These are phyloP conservation scores for Thalia dealbata DNA, from an alignment of 176 grass and related monocot genomes.

Conservation along the genomic window DNA sequence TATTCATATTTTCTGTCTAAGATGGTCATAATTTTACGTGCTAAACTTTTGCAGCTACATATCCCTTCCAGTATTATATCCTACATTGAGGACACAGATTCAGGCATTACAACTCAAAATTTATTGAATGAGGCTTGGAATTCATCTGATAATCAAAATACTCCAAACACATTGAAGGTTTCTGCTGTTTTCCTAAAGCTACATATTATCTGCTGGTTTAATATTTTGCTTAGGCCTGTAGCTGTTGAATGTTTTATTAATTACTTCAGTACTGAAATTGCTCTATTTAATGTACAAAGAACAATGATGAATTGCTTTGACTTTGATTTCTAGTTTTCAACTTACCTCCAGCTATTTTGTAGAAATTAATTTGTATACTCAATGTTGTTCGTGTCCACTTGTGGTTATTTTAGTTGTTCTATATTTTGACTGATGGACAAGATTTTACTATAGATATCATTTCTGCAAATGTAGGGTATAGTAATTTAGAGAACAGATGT, in stretches of 20 bases:
- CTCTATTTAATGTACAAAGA: too few species aligned
- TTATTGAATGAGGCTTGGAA: constrained; percentile 73
- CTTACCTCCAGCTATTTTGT: too few species aligned
- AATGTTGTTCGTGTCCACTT: too few species aligned
- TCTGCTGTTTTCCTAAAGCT: not conserved
- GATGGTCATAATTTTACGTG: not conserved
- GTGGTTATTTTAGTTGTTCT: too few species aligned
- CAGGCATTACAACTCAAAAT: constrained; percentile 85
- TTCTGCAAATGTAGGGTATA: too few species aligned
- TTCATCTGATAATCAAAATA: constrained; percentile 52
- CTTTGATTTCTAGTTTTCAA: too few species aligned
- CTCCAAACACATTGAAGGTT: constrained; percentile 56
- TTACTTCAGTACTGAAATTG: too few species aligned
- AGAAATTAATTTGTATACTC: too few species aligned
- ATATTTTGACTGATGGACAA: too few species aligned
- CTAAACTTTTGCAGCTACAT: constrained; percentile 36
- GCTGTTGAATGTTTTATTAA: constrained; percentile 1
- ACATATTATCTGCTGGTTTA: not conserved
- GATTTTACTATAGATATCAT: too few species aligned
- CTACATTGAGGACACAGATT: constrained; percentile 76
- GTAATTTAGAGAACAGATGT: too few species aligned
- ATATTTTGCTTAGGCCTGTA: constrained; percentile 1
- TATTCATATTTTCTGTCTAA: not conserved
- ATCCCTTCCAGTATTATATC: constrained; percentile 82
- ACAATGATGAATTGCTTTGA: too few species aligned